Percentiles rank a stretch among this genome's conserved stretches.
phyloP scores from a whole-genome alignment of 768 basidiomycete species.

The Psilocybe subaeruginosa region DNA sequence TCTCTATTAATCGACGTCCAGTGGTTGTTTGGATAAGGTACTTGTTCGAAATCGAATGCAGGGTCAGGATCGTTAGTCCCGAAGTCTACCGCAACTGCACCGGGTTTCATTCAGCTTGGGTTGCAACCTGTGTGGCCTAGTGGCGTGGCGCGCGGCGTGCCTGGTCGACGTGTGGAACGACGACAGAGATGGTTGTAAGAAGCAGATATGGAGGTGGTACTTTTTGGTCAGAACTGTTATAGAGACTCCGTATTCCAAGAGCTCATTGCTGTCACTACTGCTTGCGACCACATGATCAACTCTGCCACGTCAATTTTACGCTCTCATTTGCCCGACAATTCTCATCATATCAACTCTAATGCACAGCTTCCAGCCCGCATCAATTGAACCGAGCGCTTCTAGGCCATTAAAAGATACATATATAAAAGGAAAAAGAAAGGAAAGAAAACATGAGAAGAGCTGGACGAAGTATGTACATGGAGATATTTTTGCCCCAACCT shows the following conservation, averaged over 20 bases:
- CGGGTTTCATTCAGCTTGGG: slow-evolving; percentile 46
- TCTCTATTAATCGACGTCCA: slow-evolving; percentile 30
- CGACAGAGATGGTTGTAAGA: background rate
- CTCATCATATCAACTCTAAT: background rate
- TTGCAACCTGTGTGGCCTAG: slow-evolving; percentile 11
- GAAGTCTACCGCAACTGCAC: slow-evolving; percentile 74
- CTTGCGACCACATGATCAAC: slow-evolving; percentile 26
- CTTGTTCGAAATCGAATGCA: slow-evolving; percentile 74
- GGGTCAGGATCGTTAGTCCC: slow-evolving; percentile 57
- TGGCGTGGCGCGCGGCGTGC: slow-evolving; percentile 5
- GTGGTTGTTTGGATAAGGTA: slow-evolving; percentile 56
- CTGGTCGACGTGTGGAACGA: slow-evolving; percentile 17
- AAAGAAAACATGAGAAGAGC: slow-evolving; percentile 8
- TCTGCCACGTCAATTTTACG: slow-evolving; percentile 35
- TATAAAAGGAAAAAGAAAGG: slow-evolving; percentile 13
- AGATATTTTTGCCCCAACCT: slow-evolving; percentile 17
- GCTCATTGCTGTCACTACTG: background rate
- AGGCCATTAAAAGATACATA: slow-evolving; percentile 24
- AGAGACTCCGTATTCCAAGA: slow-evolving; percentile 1
- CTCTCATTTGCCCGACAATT: slow-evolving; percentile 10
- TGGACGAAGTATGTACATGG: slow-evolving; percentile 21
- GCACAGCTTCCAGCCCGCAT: slow-evolving; percentile 6
- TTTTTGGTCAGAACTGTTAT: slow-evolving; percentile 5
- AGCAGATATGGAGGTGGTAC: slow-evolving; percentile 5
- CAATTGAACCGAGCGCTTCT: slow-evolving; percentile 1